Conservation (phyloP, 257 asterid species). For the Sherardia arvensis region DNA sequence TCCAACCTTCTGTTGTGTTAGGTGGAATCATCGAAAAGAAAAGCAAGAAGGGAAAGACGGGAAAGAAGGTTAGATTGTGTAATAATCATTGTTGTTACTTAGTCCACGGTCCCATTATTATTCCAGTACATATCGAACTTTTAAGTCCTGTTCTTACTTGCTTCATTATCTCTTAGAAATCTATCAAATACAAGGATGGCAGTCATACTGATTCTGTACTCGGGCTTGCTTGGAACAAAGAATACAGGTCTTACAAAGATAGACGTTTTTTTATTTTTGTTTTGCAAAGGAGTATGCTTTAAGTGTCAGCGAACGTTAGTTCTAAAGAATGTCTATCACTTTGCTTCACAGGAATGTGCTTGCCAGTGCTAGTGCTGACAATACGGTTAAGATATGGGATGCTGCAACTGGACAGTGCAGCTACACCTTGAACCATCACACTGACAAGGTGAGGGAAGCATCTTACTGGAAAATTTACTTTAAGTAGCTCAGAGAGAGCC, state of each 20-base stretch:
- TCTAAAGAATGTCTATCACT: constrained; percentile 5
- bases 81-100: not conserved
- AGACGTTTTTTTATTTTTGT: no score
- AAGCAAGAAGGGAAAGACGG: constrained; percentile 42
- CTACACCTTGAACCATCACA: constrained; percentile 68
- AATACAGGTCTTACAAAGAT: constrained; percentile 50
- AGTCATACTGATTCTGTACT: constrained; percentile 86
- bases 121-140: not conserved
- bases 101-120: not conserved
- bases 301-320: not conserved
- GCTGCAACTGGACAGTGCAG: constrained; percentile 64
- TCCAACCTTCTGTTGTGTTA: constrained; percentile 64
- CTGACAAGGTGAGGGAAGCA: constrained; percentile 32
- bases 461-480: not conserved
- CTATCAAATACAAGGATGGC: constrained; percentile 30
- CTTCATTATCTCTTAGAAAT: constrained; percentile 36
- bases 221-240: constrained; percentile 96
- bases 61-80: constrained; percentile 50
- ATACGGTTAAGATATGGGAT: constrained; percentile 83
- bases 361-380: constrained; percentile 94
- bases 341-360: constrained; percentile 58
- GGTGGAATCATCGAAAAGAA: constrained; percentile 74
- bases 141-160: not conserved
- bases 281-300: no score
- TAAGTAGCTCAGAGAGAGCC: not conserved